Conservation (phyloP, 306 rosid genomes). For the Styphnolobium japonicum region DNA sequence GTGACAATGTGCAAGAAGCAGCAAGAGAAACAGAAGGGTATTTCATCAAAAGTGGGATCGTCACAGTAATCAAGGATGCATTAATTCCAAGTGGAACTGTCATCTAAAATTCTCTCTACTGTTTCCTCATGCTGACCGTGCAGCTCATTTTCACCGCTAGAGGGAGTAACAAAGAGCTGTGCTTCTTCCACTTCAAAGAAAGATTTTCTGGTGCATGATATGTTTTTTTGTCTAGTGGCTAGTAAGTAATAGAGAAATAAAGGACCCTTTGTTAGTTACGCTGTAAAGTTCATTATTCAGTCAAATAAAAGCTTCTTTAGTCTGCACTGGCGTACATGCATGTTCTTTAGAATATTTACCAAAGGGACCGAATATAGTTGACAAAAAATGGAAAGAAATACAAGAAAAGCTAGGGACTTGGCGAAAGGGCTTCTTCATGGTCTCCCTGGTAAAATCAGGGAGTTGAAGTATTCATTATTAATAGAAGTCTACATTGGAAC, state of each 20-base stretch:
- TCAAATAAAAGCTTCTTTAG: constrained; percentile 33
- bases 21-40: constrained; percentile 98
- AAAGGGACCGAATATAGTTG: background rate
- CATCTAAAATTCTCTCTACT: constrained; percentile 32
- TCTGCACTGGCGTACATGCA: background rate
- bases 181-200: constrained; percentile 19
- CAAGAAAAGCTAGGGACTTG: background rate
- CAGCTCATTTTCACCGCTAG: constrained; percentile 3
- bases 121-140: background rate
- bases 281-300: constrained; percentile 34
- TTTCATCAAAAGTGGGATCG: constrained; percentile 94
- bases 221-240: constrained; percentile 32
- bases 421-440: background rate
- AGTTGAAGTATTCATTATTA: no score
- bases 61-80: constrained; percentile 94
- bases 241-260: constrained; percentile 52
- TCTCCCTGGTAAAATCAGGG: background rate
- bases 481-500: no score
- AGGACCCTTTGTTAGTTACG: constrained; percentile 21
- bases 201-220: constrained; percentile 26
- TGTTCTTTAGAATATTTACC: background rate
- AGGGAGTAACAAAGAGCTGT: constrained; percentile 2
- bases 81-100: constrained; percentile 84
- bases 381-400: background rate
- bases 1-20: constrained; percentile 88